A percentile compares a stretch with the other conserved stretches of the same genome.
phyloP scores from a whole-genome alignment of 2,329 filamentous ascomycete species.

The Kalaharituber pfeilii region DNA sequence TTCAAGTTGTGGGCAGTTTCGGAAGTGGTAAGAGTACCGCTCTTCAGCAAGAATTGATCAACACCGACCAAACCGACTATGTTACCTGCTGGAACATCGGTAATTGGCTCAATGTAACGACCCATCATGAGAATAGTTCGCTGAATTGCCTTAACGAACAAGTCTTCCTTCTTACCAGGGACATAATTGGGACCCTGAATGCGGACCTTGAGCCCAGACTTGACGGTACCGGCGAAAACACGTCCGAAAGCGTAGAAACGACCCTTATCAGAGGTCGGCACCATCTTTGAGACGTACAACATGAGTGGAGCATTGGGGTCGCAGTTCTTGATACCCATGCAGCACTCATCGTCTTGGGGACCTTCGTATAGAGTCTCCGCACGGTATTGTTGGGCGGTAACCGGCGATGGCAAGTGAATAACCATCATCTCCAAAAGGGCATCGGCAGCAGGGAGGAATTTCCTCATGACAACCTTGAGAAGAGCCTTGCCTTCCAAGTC shows the following conservation, averaged over 20 bases:
- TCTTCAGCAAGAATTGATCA: conserved; percentile 99
- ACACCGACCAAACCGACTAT: conserved; percentile 99
- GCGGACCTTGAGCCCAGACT: conserved; percentile 96
- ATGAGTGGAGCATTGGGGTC: conserved; percentile 96
- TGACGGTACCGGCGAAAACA: conserved; percentile 98
- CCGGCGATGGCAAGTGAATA: conserved; percentile 91
- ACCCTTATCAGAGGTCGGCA: conserved; percentile 97
- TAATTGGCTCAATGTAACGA: conserved; percentile 95
- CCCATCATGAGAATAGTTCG: conserved; percentile 99
- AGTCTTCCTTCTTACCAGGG: conserved; percentile 95
- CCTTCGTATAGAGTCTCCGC: conserved; percentile 97
- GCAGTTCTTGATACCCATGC: conserved; percentile 95
- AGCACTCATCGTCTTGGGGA: conserved; percentile 77
- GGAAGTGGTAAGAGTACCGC: conserved; percentile 92
- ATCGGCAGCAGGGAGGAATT: conserved; percentile 95
- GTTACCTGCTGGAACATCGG: conserved; percentile 98
- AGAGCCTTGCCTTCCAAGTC: conserved; percentile 94
- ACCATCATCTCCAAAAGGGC: conserved; percentile 99
- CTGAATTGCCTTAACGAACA: conserved; percentile 99
- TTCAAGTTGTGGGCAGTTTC: conserved; percentile 99
- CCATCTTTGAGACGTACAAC: conserved; percentile 99
- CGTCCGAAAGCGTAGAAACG: conserved; percentile 99
- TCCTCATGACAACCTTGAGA: conserved; percentile 95
- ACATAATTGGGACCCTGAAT: conserved; percentile 99
- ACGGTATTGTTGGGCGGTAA: conserved; percentile 94